Evolutionary conservation across 139 green algal genomes (phyloP), one percentile per base, ranked within the genome.

Genomic region (Volvox africanus): DNA sequence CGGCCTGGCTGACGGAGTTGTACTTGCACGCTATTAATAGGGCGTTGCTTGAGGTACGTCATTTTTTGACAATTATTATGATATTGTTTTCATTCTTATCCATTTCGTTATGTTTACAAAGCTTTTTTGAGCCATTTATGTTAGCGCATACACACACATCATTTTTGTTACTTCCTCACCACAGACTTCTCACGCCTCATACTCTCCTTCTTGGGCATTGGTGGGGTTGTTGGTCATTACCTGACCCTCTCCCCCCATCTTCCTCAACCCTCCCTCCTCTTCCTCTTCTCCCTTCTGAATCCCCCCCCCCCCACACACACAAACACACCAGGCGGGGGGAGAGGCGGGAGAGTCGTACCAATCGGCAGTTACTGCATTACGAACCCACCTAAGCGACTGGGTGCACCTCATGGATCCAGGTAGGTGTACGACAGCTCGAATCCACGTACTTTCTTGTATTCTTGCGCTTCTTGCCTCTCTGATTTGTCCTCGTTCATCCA

Each of bases 1-100:
- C 96, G 5, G 97, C 97, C 6, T 99, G 98, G 98, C 92, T 99
- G 69, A 95, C 95, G 19, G 98, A 99, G 95, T 95, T 99, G 80
- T 95, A 97, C 68, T 94, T 99, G 82, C 98, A 99, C 92, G 86
- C 79, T 35, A 94, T 97, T 36, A 99, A 99, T 90, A 88, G 95
- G 61, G 93, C 94, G 78, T 82, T 96, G 87, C 93, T 98, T 37
- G 93, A 97, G 92, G 94, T 92, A 30, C 61, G 24, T 12, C 3
- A 55, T 30, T 2, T 16, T 77, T n/a, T n/a, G n/a, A n/a, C n/a
- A n/a, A n/a, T n/a, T n/a, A n/a, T n/a, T n/a, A n/a, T n/a, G n/a
- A n/a, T n/a, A n/a, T n/a, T n/a, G n/a, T n/a, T n/a, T n/a, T n/a
- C n/a, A n/a, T n/a, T n/a, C n/a, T n/a, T n/a, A n/a, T n/a, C n/a